A percentile compares a stretch with the other conserved stretches of the same genome.
Conservation (phyloP, 1,139 yeast genomes). For the Nakaseomyces delphensis region DNA sequence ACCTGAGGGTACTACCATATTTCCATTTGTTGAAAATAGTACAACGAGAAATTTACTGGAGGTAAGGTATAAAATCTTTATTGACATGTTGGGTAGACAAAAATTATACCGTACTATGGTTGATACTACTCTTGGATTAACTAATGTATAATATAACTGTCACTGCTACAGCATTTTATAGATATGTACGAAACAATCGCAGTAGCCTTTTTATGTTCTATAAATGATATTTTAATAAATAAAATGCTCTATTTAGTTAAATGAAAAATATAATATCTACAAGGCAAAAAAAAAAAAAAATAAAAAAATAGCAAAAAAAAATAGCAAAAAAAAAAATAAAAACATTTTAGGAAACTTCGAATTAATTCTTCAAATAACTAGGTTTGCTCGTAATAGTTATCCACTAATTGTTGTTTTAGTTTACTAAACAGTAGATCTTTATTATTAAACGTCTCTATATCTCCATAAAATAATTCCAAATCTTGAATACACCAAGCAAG, state of each 20-base stretch:
- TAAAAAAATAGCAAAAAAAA: not conserved
- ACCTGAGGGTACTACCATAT: conserved; percentile 70
- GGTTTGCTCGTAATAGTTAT: conserved; percentile 1
- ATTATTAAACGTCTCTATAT: conserved; percentile 16
- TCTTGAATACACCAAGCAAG: conserved; percentile 28
- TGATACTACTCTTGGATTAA: conserved; percentile 29
- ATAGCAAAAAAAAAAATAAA: not conserved
- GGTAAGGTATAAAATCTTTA: conserved; percentile 74
- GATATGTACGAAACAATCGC: not conserved
- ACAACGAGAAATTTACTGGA: conserved; percentile 64
- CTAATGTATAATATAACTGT: not conserved
- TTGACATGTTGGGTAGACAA: conserved; percentile 81
- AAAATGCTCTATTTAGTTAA: not conserved
- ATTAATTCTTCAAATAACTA: not conserved
- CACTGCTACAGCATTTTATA: not conserved
- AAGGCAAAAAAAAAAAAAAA: not conserved
- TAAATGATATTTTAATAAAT: too few species aligned
- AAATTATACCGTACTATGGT: conserved; percentile 64
- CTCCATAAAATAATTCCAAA: conserved; percentile 18
- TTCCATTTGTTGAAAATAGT: conserved; percentile 49
- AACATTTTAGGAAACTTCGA: conserved; percentile 7
- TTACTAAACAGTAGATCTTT: conserved; percentile 22
- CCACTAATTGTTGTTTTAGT: conserved; percentile 12
- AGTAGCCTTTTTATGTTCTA: too few species aligned
- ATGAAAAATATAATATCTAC: not conserved